Conservation (phyloP, 2,329 filamentous ascomycete genomes). For the Pseudohalonectria lignicola region DNA sequence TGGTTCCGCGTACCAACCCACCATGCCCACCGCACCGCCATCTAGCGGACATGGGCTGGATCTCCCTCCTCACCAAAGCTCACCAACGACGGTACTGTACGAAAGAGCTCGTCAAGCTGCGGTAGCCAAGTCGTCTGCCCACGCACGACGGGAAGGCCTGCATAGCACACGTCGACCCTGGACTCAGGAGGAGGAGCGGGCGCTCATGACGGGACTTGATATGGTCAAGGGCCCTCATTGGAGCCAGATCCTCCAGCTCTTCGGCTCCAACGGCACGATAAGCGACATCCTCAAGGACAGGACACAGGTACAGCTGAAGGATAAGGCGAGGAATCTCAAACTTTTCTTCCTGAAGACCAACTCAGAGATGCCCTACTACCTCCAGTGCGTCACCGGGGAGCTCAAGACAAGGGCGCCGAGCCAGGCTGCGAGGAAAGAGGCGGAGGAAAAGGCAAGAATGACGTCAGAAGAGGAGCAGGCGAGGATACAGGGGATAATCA, state of each 20-base stretch:
- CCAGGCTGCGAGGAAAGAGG: conserved; percentile 58
- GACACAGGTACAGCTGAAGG: conserved; percentile 85
- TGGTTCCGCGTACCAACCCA: conserved; percentile 7
- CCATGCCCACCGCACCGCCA: conserved; percentile 4
- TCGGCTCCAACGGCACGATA: conserved; percentile 68
- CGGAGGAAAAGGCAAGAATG: conserved; percentile 49
- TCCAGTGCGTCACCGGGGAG: conserved; percentile 82
- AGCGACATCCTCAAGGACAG: conserved; percentile 78
- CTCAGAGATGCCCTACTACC: conserved; percentile 79
- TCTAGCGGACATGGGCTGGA: neutral
- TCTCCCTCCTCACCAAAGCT: conserved; percentile 45
- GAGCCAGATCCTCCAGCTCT: conserved; percentile 82
- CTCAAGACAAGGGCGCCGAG: conserved; percentile 74
- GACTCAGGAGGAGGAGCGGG: conserved; percentile 83
- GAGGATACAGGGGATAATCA: conserved; percentile 48
- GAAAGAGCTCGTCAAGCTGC: conserved; percentile 49
- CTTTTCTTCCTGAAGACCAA: conserved; percentile 87
- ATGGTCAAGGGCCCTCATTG: conserved; percentile 85
- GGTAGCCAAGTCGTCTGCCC: conserved; percentile 42
- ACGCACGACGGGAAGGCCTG: conserved; percentile 43
- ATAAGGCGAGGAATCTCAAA: conserved; percentile 84
- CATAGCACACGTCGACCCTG: conserved; percentile 65
- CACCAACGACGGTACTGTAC: conserved; percentile 43
- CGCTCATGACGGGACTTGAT: conserved; percentile 78
- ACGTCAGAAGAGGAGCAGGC: conserved; percentile 50